Evolutionary conservation across 352 stramenopile species (phyloP), one percentile per base, ranked within the genome.

Genomic region (Phytophthora agathidicida): DNA sequence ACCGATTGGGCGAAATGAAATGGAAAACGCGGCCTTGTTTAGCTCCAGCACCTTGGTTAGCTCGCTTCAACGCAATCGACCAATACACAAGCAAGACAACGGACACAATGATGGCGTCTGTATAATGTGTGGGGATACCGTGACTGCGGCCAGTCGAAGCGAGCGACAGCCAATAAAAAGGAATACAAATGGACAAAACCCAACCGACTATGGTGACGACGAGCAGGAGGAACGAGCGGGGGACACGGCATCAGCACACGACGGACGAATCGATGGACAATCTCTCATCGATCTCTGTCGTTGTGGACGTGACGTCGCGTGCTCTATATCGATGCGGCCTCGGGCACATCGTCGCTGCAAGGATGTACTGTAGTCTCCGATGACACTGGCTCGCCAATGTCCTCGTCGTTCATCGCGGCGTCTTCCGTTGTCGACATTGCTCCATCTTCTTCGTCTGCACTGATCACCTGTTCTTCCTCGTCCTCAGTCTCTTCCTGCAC

Each of bases 101-200:
- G 6, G 41, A 47, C 33, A 68, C 56, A 60, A 52, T 65, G 30
- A 65, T 52, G 44, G 24, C 32, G 46, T 69, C 32, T 60, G 45
- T 73, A 65, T 68, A 49, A 28, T 44, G 49, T 51, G 41, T 22
- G 28, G 33, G 50, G 28, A 54, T 49, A 65, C 58, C 38, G 58
- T 56, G 51, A 52, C 58, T 61, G 46, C 41, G 36, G 50, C 58
- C 31, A 52, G 39, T 46, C 41, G 30, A 57, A 62, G 46, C 41
- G 31, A 38, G 35, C 52, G 43, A 57, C 42, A 70, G 44, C 48
- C 54, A 74, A 71, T 60, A 74, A 67, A 66, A 73, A 71, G 48
- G 19, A 57, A 71, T 71, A 71, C 49, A 68, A 73, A 73, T 61
- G 51, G 47, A 69, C 64, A 69, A 69, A 65, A 69, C 59, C 58